These are phyloP conservation scores for Stephanodiscus minutulus DNA, from an alignment of 108 stramenopile species.

Conservation along the genomic window DNA sequence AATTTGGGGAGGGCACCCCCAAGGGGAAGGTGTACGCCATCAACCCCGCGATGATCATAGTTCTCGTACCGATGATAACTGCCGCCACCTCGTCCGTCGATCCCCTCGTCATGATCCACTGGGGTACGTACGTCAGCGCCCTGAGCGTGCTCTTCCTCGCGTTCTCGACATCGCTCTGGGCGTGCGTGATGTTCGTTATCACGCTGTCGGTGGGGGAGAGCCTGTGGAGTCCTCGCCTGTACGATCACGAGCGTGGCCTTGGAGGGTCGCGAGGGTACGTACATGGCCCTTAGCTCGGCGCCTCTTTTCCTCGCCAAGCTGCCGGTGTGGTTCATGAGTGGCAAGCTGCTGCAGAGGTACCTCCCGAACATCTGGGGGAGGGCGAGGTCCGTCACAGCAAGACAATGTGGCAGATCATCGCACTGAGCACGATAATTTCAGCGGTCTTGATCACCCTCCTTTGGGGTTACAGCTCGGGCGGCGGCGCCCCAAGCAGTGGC, in stretches of 20 bases:
- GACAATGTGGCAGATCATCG: slow-evolving; percentile 85
- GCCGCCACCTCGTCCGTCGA: slow-evolving; percentile 69
- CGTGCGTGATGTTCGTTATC: slow-evolving; percentile 68
- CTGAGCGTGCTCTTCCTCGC: slow-evolving; percentile 73
- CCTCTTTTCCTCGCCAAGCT: slow-evolving; percentile 83
- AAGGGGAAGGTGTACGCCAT: slow-evolving; percentile 82
- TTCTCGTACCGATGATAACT: slow-evolving; percentile 74
- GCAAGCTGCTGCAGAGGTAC: slow-evolving; percentile 61
- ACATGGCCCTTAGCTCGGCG: slow-evolving; percentile 80
- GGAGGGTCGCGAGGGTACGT: slow-evolving; percentile 83
- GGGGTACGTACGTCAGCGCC: slow-evolving; percentile 74
- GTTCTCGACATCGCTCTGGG: slow-evolving; percentile 63
- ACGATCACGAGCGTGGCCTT: slow-evolving; percentile 74
- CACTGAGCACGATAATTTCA: slow-evolving; percentile 57
- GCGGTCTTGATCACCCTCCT: slow-evolving; percentile 66
- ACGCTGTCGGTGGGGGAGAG: slow-evolving; percentile 82
- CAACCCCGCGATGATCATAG: slow-evolving; percentile 81
- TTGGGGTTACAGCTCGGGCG: slow-evolving; percentile 64
- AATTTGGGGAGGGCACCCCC: slow-evolving; percentile 70
- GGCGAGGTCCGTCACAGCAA: slow-evolving; percentile 59
- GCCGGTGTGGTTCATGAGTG: slow-evolving; percentile 81
- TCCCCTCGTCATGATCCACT: slow-evolving; percentile 77
- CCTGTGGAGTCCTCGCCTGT: slow-evolving; percentile 77
- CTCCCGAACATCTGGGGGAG: slow-evolving; percentile 58
- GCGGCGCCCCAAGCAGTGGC: slow-evolving; percentile 12